phyloP scores from a whole-genome alignment of 1,284 basidiomycete genomes.

The Leucoagaricus sp. region DNA sequence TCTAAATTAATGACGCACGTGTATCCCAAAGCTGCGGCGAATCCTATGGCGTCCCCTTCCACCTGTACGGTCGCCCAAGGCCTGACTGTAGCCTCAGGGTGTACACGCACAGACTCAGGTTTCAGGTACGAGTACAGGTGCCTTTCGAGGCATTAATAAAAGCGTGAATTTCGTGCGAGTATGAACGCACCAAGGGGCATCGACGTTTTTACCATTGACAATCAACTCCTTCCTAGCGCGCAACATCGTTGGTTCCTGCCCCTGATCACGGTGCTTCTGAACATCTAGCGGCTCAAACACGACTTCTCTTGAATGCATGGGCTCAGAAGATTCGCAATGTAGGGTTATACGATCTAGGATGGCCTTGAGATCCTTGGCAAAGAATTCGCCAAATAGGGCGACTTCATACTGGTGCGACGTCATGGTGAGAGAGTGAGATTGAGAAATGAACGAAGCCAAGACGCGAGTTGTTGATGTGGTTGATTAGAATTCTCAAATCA shows the following conservation, averaged over 20 bases:
- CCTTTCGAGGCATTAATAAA: slow-evolving; percentile 39
- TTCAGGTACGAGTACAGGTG: slow-evolving; percentile 75
- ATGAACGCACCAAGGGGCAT: slow-evolving; percentile 54
- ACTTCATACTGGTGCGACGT: slow-evolving; percentile 71
- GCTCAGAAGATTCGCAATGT: slow-evolving; percentile 69
- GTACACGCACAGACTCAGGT: slow-evolving; percentile 73
- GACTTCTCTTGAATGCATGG: slow-evolving; percentile 71
- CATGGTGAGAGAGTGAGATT: slow-evolving; percentile 28
- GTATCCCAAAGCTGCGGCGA: slow-evolving; percentile 76
- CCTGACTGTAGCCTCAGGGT: slow-evolving; percentile 80
- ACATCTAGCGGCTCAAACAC: slow-evolving; percentile 75
- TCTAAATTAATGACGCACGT: slow-evolving; percentile 42
- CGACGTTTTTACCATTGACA: slow-evolving; percentile 42
- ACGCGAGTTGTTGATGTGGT: too few relatives aligned
- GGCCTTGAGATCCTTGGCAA: slow-evolving; percentile 56
- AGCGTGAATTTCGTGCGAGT: background rate
- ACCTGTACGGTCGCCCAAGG: slow-evolving; percentile 80
- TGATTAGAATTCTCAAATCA: background rate
- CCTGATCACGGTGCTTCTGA: slow-evolving; percentile 55
- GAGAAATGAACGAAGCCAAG: slow-evolving; percentile 4
- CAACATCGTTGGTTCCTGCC: slow-evolving; percentile 65
- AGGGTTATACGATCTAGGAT: slow-evolving; percentile 77
- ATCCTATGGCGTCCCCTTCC: slow-evolving; percentile 72
- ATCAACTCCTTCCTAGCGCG: slow-evolving; percentile 71
- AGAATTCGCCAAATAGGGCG: slow-evolving; percentile 77